Percentiles rank a stretch among this genome's conserved stretches.
Evolutionary conservation across 805 yeast genomes (phyloP).

Genomic region (Blastobotrys robertii): DNA sequence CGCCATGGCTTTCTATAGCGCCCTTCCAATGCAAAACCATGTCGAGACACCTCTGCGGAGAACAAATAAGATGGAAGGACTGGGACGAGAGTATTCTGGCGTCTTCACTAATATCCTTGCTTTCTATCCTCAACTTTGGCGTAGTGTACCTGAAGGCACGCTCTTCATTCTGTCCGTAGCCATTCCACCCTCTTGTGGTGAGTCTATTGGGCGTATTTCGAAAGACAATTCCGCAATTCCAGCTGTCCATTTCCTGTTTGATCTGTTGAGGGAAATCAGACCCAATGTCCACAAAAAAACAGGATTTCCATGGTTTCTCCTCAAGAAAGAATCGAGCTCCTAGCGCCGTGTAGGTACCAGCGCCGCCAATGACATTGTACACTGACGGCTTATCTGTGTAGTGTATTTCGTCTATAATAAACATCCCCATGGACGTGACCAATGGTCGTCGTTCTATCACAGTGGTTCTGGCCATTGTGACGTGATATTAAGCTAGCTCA

Average conservation of each 20-base stretch:
- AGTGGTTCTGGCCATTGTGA: no score
- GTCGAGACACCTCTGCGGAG: conserved; percentile 49
- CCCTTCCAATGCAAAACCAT: conserved; percentile 31
- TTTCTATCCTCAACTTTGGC: conserved; percentile 50
- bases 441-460: conserved; percentile 5
- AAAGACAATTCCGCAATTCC: conserved; percentile 54
- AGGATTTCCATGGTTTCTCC: conserved; percentile 31
- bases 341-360: conserved; percentile 69
- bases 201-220: conserved; percentile 42
- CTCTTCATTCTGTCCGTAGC: conserved; percentile 53
- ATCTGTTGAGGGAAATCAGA: conserved; percentile 55
- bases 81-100: conserved; percentile 31
- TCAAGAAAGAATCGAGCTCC: conserved; percentile 56
- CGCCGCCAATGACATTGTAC: conserved; percentile 72
- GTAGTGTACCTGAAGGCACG: conserved; percentile 53
- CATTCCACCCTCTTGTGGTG: conserved; percentile 78
- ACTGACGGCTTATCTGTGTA: conserved; percentile 35
- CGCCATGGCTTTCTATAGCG: conserved; percentile 10
- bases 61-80: conserved; percentile 65
- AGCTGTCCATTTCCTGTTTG: conserved; percentile 36
- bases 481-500: no score
- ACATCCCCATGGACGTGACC: conserved; percentile 74
- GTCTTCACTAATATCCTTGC: conserved; percentile 40
- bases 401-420: conserved; percentile 79
- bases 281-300: conserved; percentile 75